These are phyloP conservation scores for Penicillium mononematosum DNA, from an alignment of 495 filamentous ascomycete species.

Conservation along the genomic window DNA sequence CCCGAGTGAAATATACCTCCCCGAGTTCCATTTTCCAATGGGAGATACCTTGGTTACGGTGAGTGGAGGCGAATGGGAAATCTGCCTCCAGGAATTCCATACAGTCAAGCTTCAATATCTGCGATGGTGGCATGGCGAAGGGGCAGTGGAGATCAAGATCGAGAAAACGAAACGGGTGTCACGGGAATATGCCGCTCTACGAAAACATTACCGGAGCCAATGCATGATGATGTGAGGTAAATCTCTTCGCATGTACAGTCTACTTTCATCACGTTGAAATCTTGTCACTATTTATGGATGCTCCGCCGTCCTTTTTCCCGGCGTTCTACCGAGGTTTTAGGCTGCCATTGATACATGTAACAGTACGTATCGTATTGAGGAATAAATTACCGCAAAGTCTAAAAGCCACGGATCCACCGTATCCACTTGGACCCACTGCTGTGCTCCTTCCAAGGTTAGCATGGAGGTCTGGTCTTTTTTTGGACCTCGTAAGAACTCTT, in stretches of 20 bases:
- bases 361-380: too few relatives aligned
- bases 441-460: too few relatives aligned
- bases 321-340: too few relatives aligned
- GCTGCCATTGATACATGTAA: neutral
- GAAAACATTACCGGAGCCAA: neutral
- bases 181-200: constrained; percentile 30
- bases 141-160: constrained; percentile 75
- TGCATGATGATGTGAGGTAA: neutral
- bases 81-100: constrained; percentile 67
- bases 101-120: constrained; percentile 68
- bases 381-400: too few relatives aligned
- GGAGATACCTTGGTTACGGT: constrained; percentile 65
- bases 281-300: neutral
- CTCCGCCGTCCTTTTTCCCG: too few relatives aligned
- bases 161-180: constrained; percentile 67
- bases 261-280: neutral
- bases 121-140: constrained; percentile 87
- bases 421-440: too few relatives aligned
- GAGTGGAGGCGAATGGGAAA: constrained; percentile 85
- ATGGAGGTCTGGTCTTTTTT: too few relatives aligned
- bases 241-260: neutral
- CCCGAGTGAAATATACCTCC: constrained; percentile 83
- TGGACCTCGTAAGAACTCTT: too few relatives aligned
- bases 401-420: too few relatives aligned
- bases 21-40: constrained; percentile 89